Evolutionary conservation across 1,139 yeast genomes (phyloP), one percentile per base, ranked within the genome.

Genomic region (Magnusiomyces tetraspermus): DNA sequence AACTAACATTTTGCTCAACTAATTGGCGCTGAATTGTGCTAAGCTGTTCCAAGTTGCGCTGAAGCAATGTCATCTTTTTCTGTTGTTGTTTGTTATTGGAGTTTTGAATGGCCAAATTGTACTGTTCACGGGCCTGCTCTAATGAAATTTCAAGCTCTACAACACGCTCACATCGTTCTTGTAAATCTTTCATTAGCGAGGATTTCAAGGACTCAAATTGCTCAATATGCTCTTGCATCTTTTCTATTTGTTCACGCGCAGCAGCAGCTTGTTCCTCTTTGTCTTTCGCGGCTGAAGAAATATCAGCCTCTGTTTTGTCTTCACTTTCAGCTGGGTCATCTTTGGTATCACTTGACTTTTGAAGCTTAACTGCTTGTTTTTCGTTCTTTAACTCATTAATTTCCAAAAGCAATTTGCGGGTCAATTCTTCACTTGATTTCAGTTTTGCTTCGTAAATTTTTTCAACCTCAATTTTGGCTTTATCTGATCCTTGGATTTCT

Each of bases 21-120:
- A 78, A 64, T 55, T 76, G 75, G 8, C 67, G 58, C 54, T 71
- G 75, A 2, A 71, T 72, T 1, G 61, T 61, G 0, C 76, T 68
- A 48, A 77, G 68, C 55, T 74, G 77, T 31, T 72, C 74, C 37
- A 78, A 61, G 19, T 78, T 76, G 40, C 71, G 67, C 58, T 77
- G 79, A 51, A 78, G 58, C 40, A 75, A 68, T 10, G 69, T 63
- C 54, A 68, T 58, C 50, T 70, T 70, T 55, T 70, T 67, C 51
- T 67, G 70, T 55, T 72, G 74, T 40, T 65, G 63, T 50, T 63
- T 64, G 51, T 59, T 62, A 46, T 60, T 58, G 48, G 64, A 59
- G 50, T 64, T 62, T 36, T 63, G 59, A 37, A 68, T 55, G 4
- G 69, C 67, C 19, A 61, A 52, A 50, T 62, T 64, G 59, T 68